Conservation (phyloP, 2,329 filamentous ascomycete species). For the Ophiostoma fasciatum region DNA sequence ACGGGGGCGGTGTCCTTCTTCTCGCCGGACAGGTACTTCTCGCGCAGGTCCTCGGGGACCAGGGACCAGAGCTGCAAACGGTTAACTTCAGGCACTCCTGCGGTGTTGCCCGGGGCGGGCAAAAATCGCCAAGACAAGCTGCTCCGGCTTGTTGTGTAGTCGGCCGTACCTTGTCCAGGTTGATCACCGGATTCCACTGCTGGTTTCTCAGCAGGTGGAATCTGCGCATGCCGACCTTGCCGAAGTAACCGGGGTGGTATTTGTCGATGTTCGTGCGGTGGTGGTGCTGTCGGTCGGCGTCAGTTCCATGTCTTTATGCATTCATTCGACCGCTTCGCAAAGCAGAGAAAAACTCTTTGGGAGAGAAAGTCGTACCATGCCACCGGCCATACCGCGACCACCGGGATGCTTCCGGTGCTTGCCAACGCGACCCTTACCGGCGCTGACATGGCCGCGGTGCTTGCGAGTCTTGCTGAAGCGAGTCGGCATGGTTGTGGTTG, state of each 20-base stretch:
- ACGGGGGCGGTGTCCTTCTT: slow-evolving; percentile 91
- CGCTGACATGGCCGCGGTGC: slow-evolving; percentile 93
- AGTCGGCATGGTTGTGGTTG: slow-evolving; percentile 51
- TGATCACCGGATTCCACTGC: slow-evolving; percentile 98
- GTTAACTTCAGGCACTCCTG: too few relatives aligned
- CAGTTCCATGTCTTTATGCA: slow-evolving; percentile 2
- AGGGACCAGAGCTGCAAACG: slow-evolving; percentile 87
- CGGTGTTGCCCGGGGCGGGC: too few relatives aligned
- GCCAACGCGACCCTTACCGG: slow-evolving; percentile 95
- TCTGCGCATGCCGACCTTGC: slow-evolving; percentile 89
- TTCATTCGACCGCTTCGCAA: background rate
- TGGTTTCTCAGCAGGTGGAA: slow-evolving; percentile 95
- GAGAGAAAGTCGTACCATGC: slow-evolving; percentile 24
- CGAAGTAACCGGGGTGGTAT: slow-evolving; percentile 98
- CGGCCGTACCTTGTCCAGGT: slow-evolving; percentile 91
- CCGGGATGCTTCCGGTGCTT: slow-evolving; percentile 92
- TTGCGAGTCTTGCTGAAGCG: slow-evolving; percentile 63
- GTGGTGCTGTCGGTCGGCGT: slow-evolving; percentile 50
- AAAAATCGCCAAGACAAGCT: too few relatives aligned
- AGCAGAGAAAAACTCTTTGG: too few relatives aligned
- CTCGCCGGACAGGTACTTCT: slow-evolving; percentile 66
- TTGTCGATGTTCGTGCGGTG: slow-evolving; percentile 75
- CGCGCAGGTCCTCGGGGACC: slow-evolving; percentile 82
- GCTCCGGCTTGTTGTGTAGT: too few relatives aligned
- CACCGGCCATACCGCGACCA: slow-evolving; percentile 86